Evolutionary conservation across 306 rosid species (phyloP).

Genomic region (Castanospermum australe): DNA sequence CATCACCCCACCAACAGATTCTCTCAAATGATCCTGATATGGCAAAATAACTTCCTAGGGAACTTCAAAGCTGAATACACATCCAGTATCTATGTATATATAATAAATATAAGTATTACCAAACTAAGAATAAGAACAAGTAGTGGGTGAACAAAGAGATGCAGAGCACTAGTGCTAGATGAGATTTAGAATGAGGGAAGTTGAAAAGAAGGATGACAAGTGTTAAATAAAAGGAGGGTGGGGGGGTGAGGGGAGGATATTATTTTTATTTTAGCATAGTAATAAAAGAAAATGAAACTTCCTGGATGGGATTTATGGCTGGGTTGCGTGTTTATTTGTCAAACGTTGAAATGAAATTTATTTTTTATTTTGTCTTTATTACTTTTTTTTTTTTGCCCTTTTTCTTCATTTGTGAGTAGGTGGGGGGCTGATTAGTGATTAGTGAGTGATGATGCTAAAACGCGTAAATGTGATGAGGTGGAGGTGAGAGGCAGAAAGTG

Average conservation of each 20-base stretch:
- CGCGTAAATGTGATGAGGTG: constrained; percentile 39
- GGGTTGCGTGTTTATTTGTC: constrained; percentile 25
- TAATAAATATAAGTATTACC: neutral
- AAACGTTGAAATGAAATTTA: constrained; percentile 22
- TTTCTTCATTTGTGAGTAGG: neutral
- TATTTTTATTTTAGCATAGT: neutral
- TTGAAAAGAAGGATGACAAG: neutral
- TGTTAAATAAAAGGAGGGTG: neutral
- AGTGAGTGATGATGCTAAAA: constrained; percentile 23
- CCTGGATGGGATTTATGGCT: neutral
- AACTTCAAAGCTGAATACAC: neutral
- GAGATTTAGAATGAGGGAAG: neutral
- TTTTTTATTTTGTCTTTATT: neutral
- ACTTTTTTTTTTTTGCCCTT: neutral
- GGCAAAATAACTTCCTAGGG: neutral
- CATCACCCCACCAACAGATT: neutral
- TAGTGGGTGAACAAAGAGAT: neutral
- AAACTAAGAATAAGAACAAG: neutral
- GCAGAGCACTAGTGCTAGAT: neutral
- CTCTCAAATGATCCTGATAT: neutral
- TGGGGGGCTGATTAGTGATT: constrained; percentile 16
- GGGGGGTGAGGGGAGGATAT: neutral
- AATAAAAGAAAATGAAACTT: neutral
- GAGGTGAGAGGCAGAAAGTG: neutral
- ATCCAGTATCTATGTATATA: neutral